Base-by-base conservation (phyloP, 805 yeast species). In the Lachancea meyersii region DNA sequence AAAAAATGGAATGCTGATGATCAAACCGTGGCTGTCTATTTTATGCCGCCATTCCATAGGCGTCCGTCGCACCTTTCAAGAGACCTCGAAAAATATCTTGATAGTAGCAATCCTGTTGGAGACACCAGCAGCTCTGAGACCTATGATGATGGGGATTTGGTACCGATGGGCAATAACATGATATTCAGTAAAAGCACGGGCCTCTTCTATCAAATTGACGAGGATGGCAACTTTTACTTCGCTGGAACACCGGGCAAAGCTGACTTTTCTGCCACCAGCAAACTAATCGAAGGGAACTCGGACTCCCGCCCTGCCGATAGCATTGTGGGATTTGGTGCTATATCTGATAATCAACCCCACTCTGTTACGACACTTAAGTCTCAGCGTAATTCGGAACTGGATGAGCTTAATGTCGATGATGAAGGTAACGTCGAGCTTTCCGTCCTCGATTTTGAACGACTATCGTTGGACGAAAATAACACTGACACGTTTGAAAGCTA, bases 141-240 rank as follows among this genome's bases (percentile, higher is more conserved):
- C 17, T 16, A 11, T 17, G 48, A 45, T 17, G 39, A 37, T 21
- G 44, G 49, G 19, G 56, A 51, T 30, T 43, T 54, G 14, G 24
- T 49, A 18, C 30, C 46, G n/a, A 46, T 52, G 6, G 50, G 50
- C 2, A 52, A 48, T 11, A 49, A 48, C n/a, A 44, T 50, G 5
- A 47, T 50, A 2, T 56, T 51, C 44, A 54, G 52, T 20, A 43
- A 43, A 2, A 38, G 50, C 17, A 54, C 51, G 23, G 58, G 53
- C 7, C 35, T 58, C 16, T 48, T 48, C n/a, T 58, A 57, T 37
- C 47, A 22, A 11, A 46, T 57, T 6, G 59, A 48, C 19, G 45
- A 41, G 14, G 53, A 54, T 19, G 63, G 63, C 2, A 52, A 52
- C 33, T 55, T 49, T 31, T 55, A 47, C 30, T 58, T 52, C 38